Conservation (phyloP, 805 yeast genomes). For the Yarrowia sp. region DNA sequence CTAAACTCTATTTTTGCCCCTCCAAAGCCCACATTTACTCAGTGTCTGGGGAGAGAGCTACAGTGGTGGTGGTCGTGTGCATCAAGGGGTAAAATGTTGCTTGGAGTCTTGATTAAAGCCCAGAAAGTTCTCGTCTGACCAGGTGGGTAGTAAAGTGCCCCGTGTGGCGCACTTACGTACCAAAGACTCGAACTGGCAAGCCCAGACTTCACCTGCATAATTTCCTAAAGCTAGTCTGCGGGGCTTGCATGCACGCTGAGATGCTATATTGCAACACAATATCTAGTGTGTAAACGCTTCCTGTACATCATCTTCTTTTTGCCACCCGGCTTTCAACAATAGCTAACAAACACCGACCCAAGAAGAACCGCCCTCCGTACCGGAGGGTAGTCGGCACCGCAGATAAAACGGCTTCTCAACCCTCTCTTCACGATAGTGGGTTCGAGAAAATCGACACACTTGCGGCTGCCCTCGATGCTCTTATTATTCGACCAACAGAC, state of each 20-base stretch:
- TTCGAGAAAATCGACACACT: conserved; percentile 24
- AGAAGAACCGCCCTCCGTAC: conserved; percentile 77
- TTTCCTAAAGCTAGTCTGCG: conserved; percentile 6
- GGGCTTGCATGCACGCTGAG: conserved; percentile 13
- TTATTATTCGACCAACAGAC: conserved; percentile 19
- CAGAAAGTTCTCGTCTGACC: too few relatives aligned
- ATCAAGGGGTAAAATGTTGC: too few relatives aligned
- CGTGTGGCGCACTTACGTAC: background rate
- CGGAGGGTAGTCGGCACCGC: conserved; percentile 58
- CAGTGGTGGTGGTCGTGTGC: too few relatives aligned
- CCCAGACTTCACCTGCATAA: conserved; percentile 9
- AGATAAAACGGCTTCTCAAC: conserved; percentile 27
- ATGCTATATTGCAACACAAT: background rate
- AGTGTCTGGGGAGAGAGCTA: background rate
- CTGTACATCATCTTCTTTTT: conserved; percentile 5
- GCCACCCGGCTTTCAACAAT: conserved; percentile 41
- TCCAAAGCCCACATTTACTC: background rate
- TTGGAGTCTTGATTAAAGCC: too few relatives aligned
- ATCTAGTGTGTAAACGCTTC: conserved; percentile 10
- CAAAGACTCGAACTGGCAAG: conserved; percentile 14
- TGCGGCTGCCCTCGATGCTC: conserved; percentile 17
- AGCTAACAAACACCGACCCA: conserved; percentile 87
- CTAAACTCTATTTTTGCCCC: background rate
- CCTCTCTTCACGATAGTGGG: conserved; percentile 18
- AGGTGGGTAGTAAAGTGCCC: too few relatives aligned